A percentile compares a stretch with the other conserved stretches of the same genome.
Evolutionary conservation across 2,329 filamentous ascomycete species (phyloP).

Genomic region (Ophiostoma perfectum): DNA sequence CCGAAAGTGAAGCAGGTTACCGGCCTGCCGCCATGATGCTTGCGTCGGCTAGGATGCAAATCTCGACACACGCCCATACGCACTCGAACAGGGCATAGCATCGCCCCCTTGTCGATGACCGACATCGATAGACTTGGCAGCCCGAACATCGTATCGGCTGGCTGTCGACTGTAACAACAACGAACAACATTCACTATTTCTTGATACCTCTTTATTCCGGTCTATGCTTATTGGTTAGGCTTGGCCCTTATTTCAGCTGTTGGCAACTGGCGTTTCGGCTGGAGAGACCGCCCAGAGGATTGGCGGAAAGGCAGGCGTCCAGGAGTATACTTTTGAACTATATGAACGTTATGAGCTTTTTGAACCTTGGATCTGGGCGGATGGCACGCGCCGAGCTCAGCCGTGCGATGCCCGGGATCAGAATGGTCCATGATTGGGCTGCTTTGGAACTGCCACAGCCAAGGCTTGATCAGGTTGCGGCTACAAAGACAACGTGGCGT

Average conservation of each 20-base stretch:
- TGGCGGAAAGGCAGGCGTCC: too few species aligned
- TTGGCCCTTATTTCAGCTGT: background rate
- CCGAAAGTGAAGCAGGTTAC: conserved; percentile 98
- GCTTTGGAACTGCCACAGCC: background rate
- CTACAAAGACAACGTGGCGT: background rate
- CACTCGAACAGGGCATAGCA: background rate
- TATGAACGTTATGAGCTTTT: too few species aligned
- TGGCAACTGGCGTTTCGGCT: background rate
- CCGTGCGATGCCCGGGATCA: background rate
- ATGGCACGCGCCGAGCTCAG: too few species aligned
- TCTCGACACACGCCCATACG: background rate
- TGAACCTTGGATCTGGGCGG: too few species aligned
- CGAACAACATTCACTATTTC: background rate
- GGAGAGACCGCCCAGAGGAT: too few species aligned
- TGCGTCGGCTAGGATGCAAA: background rate
- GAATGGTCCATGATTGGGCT: too few species aligned
- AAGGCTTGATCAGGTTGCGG: background rate
- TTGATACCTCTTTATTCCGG: conserved; percentile 8
- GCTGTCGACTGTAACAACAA: conserved; percentile 14
- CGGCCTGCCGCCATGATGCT: conserved; percentile 36
- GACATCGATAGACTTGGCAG: background rate
- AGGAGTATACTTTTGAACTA: too few species aligned
- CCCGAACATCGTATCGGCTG: background rate
- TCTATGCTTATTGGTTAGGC: background rate
- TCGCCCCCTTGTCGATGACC: background rate